Percentiles rank a stretch among this genome's conserved stretches.
These are phyloP conservation scores for Lipomyces starkeyi DNA, from an alignment of 805 yeast genomes.

Conservation along the genomic window DNA sequence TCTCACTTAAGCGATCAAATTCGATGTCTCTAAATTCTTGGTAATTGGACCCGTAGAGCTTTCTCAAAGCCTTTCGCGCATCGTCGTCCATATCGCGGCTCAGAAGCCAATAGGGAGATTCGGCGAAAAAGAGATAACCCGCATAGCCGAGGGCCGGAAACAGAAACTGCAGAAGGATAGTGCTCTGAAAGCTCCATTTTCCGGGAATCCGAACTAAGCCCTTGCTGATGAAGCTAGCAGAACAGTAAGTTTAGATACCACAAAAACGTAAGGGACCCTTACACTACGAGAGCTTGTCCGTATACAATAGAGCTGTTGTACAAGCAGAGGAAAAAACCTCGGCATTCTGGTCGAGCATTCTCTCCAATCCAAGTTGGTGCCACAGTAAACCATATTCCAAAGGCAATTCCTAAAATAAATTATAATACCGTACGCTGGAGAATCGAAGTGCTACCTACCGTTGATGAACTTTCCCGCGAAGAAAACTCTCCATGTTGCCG, in stretches of 20 bases:
- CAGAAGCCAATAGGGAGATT: constrained; percentile 84
- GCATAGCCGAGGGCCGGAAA: no score
- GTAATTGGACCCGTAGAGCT: neutral
- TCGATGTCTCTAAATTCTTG: neutral
- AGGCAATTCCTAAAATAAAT: neutral
- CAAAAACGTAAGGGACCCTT: constrained; percentile 40
- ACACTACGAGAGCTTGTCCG: neutral
- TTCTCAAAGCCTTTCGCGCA: constrained; percentile 49
- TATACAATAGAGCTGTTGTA: neutral
- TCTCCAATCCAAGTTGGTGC: constrained; percentile 1
- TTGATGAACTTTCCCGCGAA: neutral
- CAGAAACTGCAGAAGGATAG: no score
- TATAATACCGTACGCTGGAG: neutral
- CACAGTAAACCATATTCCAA: neutral
- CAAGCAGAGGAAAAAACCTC: neutral
- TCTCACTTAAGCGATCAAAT: neutral
- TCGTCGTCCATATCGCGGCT: constrained; percentile 67
- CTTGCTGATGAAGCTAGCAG: no score
- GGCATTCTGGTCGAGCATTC: neutral
- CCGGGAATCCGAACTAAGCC: no score
- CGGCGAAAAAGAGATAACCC: constrained; percentile 61
- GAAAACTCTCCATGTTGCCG: neutral
- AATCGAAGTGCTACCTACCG: neutral
- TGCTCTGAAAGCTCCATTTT: no score
- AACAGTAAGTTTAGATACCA: no score